Conservation (phyloP, 805 yeast genomes). For the Suhomyces canberraensis region DNA sequence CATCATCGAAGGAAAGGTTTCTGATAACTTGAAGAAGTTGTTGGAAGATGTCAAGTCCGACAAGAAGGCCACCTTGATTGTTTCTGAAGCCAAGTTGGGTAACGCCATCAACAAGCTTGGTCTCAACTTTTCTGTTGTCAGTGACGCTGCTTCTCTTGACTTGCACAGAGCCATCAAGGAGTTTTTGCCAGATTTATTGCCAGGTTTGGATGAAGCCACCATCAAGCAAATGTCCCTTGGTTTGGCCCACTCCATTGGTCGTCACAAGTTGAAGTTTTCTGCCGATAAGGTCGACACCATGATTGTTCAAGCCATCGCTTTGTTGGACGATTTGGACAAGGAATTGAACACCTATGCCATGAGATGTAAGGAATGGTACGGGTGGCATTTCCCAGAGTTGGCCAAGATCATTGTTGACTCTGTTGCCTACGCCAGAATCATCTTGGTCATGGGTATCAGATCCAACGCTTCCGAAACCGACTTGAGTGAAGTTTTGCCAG, state of each 20-base stretch:
- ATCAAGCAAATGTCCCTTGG: slow-evolving; percentile 95
- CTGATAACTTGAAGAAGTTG: slow-evolving; percentile 73
- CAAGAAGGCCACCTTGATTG: slow-evolving; percentile 84
- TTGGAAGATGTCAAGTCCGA: slow-evolving; percentile 73
- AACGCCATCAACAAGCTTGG: slow-evolving; percentile 95
- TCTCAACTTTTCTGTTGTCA: slow-evolving; percentile 78
- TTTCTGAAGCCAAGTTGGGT: slow-evolving; percentile 93
- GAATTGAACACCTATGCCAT: slow-evolving; percentile 97
- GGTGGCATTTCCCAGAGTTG: slow-evolving; percentile 99
- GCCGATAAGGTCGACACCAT: slow-evolving; percentile 98
- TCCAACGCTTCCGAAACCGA: slow-evolving; percentile 88
- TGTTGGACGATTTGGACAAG: slow-evolving; percentile 94
- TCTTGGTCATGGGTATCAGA: slow-evolving; percentile 91
- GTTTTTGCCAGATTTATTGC: slow-evolving; percentile 87
- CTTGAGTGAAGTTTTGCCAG: slow-evolving; percentile 51
- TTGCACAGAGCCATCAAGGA: slow-evolving; percentile 94
- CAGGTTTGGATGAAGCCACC: slow-evolving; percentile 85
- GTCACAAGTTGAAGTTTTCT: slow-evolving; percentile 95
- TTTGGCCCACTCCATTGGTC: slow-evolving; percentile 97
- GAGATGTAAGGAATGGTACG: slow-evolving; percentile 99
- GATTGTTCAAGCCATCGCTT: slow-evolving; percentile 98
- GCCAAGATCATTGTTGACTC: slow-evolving; percentile 96
- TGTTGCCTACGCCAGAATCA: slow-evolving; percentile 92
- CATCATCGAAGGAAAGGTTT: slow-evolving; percentile 89
- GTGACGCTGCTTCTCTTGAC: slow-evolving; percentile 94